Evolutionary conservation across 1,284 basidiomycete genomes (phyloP).

Genomic region (Cerrena zonata): DNA sequence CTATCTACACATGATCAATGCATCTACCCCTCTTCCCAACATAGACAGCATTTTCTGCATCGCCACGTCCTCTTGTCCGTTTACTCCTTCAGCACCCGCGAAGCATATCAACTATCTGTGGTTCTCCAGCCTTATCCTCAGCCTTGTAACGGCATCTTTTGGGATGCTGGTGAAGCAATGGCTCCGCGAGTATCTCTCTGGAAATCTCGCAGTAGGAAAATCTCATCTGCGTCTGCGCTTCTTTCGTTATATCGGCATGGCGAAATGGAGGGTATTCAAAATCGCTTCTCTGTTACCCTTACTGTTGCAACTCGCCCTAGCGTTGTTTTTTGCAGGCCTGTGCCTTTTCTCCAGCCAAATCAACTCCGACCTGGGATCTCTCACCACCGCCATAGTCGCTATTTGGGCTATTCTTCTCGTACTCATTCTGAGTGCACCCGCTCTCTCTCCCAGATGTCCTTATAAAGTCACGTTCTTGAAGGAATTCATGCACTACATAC

Average conservation of each 20-base stretch:
- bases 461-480: conserved; percentile 4
- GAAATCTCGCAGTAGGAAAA: neutral
- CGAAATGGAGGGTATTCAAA: conserved; percentile 6
- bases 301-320: conserved; percentile 7
- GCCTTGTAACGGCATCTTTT: conserved; percentile 1
- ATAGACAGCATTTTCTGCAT: neutral
- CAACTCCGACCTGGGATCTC: neutral
- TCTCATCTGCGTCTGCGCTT: neutral
- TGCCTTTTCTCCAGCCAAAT: conserved; percentile 1
- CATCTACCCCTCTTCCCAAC: neutral
- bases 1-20: neutral
- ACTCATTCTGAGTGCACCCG: neutral
- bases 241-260: neutral
- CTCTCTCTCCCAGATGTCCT: conserved; percentile 5
- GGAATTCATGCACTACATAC: neutral
- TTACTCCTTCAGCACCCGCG: neutral
- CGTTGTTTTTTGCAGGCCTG: conserved; percentile 4
- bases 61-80: neutral
- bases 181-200: conserved; percentile 5
- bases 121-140: conserved; percentile 6
- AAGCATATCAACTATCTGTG: conserved; percentile 5
- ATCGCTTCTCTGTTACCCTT: conserved; percentile 3
- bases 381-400: neutral
- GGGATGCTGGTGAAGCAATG: conserved; percentile 6
- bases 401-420: conserved; percentile 6